A percentile compares a stretch with the other conserved stretches of the same genome.
These are phyloP conservation scores for Chytriomyces sp. DNA, from an alignment of 192 early-diverging fungal genomes.

Conservation along the genomic window DNA sequence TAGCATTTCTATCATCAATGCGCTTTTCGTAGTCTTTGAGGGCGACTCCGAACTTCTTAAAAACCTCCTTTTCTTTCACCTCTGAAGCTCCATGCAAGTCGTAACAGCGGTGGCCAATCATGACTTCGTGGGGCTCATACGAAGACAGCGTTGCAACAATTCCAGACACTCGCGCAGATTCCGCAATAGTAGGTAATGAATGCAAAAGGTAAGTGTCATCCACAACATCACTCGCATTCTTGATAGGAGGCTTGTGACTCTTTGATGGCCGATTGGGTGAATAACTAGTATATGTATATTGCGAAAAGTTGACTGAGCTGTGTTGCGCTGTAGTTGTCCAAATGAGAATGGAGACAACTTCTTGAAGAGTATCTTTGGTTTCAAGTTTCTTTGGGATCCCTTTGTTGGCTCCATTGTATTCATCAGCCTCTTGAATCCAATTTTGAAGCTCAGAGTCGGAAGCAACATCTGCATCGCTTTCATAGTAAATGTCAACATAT, in stretches of 20 bases:
- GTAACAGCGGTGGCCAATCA: neutral
- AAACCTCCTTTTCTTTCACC: neutral
- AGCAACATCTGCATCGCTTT: neutral
- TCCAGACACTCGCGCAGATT: neutral
- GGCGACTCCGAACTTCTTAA: neutral
- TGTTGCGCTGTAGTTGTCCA: constrained; percentile 11
- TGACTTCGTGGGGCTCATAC: neutral
- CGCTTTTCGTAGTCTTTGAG: neutral
- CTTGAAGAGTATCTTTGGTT: neutral
- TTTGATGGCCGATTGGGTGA: constrained; percentile 5
- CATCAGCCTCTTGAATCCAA: constrained; percentile 4
- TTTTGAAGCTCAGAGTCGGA: neutral
- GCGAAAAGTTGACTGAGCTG: too few relatives aligned
- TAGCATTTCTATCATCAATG: neutral
- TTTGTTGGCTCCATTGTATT: neutral
- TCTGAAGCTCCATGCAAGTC: neutral
- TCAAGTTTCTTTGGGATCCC: neutral
- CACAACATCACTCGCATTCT: neutral
- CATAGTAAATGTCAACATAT: neutral
- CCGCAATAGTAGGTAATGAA: neutral
- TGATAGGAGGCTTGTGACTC: neutral
- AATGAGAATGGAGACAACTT: neutral
- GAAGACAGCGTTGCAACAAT: neutral
- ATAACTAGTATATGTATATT: too few relatives aligned
- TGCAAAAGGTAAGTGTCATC: neutral